These are phyloP conservation scores for Podospora pseudocomata DNA, from an alignment of 495 filamentous ascomycete species.

Conservation along the genomic window DNA sequence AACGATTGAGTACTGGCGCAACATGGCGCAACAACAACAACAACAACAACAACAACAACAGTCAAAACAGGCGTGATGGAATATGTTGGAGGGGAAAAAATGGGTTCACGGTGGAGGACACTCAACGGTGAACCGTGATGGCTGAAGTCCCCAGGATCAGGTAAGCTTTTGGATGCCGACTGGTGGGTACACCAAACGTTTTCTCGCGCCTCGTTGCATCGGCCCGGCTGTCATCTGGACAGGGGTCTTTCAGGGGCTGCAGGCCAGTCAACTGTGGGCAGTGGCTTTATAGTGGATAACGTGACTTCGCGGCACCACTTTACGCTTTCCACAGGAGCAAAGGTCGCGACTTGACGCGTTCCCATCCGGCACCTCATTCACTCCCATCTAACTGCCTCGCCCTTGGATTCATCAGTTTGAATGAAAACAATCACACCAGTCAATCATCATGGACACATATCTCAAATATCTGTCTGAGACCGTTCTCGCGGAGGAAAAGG, in stretches of 20 bases:
- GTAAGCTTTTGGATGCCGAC: slow-evolving; percentile 4
- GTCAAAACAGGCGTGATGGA: background rate
- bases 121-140: slow-evolving; percentile 14
- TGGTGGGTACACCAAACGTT: background rate
- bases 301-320: slow-evolving; percentile 28
- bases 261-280: slow-evolving; percentile 8
- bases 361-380: background rate
- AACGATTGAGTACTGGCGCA: slow-evolving; percentile 9
- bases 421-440: background rate
- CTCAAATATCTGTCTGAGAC: slow-evolving; percentile 68
- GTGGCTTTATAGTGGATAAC: slow-evolving; percentile 20
- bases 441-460: slow-evolving; percentile 52
- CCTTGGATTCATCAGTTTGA: background rate
- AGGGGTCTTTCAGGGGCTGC: slow-evolving; percentile 16
- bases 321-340: background rate
- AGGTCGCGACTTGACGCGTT: slow-evolving; percentile 13
- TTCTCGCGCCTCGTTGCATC: background rate
- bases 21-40: slow-evolving; percentile 18
- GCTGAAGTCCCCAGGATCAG: background rate
- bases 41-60: slow-evolving; percentile 1
- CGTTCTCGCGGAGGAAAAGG: slow-evolving; percentile 71
- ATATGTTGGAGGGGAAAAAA: background rate
- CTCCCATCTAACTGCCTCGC: background rate
- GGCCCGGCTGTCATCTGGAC: background rate
- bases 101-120: background rate